Evolutionary conservation across 2,329 filamentous ascomycete species (phyloP).

Genomic region (Grosmannia clavigera): DNA sequence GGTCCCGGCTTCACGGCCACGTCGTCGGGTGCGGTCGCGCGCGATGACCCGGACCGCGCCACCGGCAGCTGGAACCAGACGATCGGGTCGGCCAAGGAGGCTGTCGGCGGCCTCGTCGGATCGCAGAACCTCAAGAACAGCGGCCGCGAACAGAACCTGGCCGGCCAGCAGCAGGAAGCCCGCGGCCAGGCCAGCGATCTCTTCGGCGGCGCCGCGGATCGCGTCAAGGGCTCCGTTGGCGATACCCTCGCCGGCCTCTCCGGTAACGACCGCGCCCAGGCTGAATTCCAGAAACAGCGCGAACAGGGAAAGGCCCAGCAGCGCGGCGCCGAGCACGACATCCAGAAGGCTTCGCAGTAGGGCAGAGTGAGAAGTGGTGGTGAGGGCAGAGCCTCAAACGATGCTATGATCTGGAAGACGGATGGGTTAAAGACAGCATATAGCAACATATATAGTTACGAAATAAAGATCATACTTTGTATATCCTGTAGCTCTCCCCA

Average conservation of each 20-base stretch:
- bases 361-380: too few species aligned
- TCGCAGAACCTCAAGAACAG: slow-evolving; percentile 56
- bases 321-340: slow-evolving; percentile 69
- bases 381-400: not conserved
- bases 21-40: slow-evolving; percentile 54
- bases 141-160: slow-evolving; percentile 65
- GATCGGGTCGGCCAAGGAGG: slow-evolving; percentile 73
- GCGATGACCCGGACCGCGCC: slow-evolving; percentile 60
- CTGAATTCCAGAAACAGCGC: slow-evolving; percentile 55
- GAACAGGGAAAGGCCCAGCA: slow-evolving; percentile 71
- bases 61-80: slow-evolving; percentile 79
- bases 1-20: slow-evolving; percentile 60
- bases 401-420: not conserved
- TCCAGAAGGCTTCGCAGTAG: slow-evolving; percentile 50
- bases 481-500: too few species aligned
- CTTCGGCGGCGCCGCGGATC: slow-evolving; percentile 51
- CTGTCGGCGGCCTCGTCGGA: slow-evolving; percentile 62
- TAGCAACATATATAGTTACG: not conserved
- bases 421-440: not conserved
- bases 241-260: slow-evolving; percentile 58
- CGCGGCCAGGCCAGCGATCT: slow-evolving; percentile 69
- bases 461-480: too few species aligned
- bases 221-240: slow-evolving; percentile 57
- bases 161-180: slow-evolving; percentile 72
- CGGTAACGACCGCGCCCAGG: slow-evolving; percentile 54